phyloP scores from a whole-genome alignment of 306 rosid genomes.

The Castanea mollissima region DNA sequence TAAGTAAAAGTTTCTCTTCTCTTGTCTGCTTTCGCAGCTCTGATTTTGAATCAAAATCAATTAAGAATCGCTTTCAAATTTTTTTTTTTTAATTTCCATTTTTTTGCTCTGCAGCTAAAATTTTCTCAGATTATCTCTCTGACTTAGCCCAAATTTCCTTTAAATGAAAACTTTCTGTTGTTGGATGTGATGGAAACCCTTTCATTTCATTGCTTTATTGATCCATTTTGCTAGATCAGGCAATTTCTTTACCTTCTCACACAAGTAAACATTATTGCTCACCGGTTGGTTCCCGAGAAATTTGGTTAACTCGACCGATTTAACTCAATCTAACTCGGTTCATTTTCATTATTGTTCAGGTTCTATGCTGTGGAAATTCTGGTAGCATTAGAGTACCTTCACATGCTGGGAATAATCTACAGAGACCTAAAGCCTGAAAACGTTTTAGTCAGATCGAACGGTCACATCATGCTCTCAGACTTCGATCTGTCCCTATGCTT shows the following conservation, averaged over 20 bases:
- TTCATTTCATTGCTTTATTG: slow-evolving; percentile 1
- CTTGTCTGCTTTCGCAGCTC: slow-evolving; percentile 31
- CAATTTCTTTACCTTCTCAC: neutral
- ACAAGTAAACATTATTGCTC: neutral
- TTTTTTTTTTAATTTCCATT: too few species aligned
- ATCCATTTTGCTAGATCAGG: slow-evolving; percentile 20
- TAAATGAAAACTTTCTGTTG: neutral
- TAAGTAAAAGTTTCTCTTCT: slow-evolving; percentile 33
- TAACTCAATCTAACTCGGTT: neutral
- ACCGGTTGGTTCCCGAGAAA: neutral
- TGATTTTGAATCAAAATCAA: slow-evolving; percentile 16
- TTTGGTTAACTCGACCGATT: neutral
- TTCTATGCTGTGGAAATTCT: slow-evolving; percentile 93
- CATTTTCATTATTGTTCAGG: slow-evolving; percentile 33
- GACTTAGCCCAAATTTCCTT: slow-evolving; percentile 26
- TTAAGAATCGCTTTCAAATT: neutral
- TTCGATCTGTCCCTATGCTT: slow-evolving; percentile 89
- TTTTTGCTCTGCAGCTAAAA: slow-evolving; percentile 2
- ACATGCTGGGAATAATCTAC: slow-evolving; percentile 97
- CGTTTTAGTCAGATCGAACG: slow-evolving; percentile 94
- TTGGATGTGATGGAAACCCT: neutral
- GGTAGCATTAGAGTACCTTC: slow-evolving; percentile 95
- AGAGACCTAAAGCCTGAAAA: slow-evolving; percentile 94
- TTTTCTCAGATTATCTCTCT: slow-evolving; percentile 20
- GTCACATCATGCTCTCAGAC: slow-evolving; percentile 98